Percentiles rank a stretch among this genome's conserved stretches.
These are phyloP conservation scores for Candida maesae DNA, from an alignment of 805 yeast genomes.

Conservation along the genomic window DNA sequence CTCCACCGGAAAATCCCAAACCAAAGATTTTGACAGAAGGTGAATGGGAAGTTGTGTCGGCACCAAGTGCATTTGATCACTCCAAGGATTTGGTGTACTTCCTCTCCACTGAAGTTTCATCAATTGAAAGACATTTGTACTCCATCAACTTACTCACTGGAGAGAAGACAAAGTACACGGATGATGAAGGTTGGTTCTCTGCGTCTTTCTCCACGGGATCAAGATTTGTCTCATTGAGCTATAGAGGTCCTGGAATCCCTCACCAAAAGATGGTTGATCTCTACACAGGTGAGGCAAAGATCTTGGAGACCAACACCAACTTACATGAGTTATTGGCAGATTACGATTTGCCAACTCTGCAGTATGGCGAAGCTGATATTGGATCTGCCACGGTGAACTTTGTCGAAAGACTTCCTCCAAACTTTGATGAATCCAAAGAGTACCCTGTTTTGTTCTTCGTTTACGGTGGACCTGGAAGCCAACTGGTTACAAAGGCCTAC, in stretches of 20 bases:
- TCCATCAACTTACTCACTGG: conserved; percentile 54
- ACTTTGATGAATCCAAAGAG: conserved; percentile 48
- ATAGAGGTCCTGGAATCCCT: conserved; percentile 78
- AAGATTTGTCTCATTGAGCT: conserved; percentile 64
- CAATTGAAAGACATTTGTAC: conserved; percentile 82
- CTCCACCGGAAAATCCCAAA: conserved; percentile 56
- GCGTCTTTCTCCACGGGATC: conserved; percentile 80
- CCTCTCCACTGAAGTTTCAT: conserved; percentile 68
- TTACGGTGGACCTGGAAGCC: conserved; percentile 96
- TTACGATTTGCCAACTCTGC: conserved; percentile 55
- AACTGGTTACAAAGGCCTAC: conserved; percentile 64
- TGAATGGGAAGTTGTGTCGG: conserved; percentile 85
- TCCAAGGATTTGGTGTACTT: conserved; percentile 50
- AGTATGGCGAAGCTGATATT: conserved; percentile 50
- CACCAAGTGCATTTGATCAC: conserved; percentile 60
- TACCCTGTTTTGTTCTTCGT: conserved; percentile 88
- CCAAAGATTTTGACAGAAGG: conserved; percentile 69
- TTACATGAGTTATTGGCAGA: conserved; percentile 35
- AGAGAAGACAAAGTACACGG: conserved; percentile 31
- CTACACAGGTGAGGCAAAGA: conserved; percentile 30
- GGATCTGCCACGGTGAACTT: conserved; percentile 53
- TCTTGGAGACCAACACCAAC: conserved; percentile 38
- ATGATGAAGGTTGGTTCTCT: conserved; percentile 58
- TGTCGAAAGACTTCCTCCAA: conserved; percentile 72
- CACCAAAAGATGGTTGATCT: conserved; percentile 67